Conservation (phyloP, 1,284 basidiomycete genomes). For the Exobasidium rhododendri region DNA sequence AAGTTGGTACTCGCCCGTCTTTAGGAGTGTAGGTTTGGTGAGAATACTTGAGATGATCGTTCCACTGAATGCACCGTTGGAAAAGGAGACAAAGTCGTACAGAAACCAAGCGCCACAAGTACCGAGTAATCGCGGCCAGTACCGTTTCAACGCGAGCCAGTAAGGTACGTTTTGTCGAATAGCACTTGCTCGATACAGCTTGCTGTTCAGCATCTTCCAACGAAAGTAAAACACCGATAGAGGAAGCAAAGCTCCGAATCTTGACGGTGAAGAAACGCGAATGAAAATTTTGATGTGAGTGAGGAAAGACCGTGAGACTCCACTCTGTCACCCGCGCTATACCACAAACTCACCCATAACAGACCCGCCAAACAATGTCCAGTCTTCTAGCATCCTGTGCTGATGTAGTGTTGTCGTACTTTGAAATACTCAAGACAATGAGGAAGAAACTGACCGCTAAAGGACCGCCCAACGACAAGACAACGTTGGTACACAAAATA, state of each 20-base stretch:
- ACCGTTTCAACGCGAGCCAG: slow-evolving; percentile 63
- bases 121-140: slow-evolving; percentile 60
- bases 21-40: slow-evolving; percentile 59
- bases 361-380: slow-evolving; percentile 70
- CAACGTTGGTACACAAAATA: slow-evolving; percentile 69
- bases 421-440: slow-evolving; percentile 64
- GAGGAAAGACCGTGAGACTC: too few relatives aligned
- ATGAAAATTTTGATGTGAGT: background rate
- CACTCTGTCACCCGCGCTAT: too few relatives aligned
- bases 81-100: slow-evolving; percentile 73
- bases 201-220: slow-evolving; percentile 26
- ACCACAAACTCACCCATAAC: slow-evolving; percentile 13
- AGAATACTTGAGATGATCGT: slow-evolving; percentile 57
- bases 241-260: slow-evolving; percentile 66
- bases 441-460: slow-evolving; percentile 70
- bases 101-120: slow-evolving; percentile 34
- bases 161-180: slow-evolving; percentile 62
- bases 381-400: slow-evolving; percentile 64
- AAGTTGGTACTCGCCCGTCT: slow-evolving; percentile 67
- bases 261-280: slow-evolving; percentile 60
- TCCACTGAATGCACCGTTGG: slow-evolving; percentile 62
- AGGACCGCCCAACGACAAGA: slow-evolving; percentile 58
- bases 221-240: slow-evolving; percentile 70
- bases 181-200: slow-evolving; percentile 28
- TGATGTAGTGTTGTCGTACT: slow-evolving; percentile 22